Evolutionary conservation across 345 rosid genomes (phyloP).

Genomic region (Corchorus olitorius): DNA sequence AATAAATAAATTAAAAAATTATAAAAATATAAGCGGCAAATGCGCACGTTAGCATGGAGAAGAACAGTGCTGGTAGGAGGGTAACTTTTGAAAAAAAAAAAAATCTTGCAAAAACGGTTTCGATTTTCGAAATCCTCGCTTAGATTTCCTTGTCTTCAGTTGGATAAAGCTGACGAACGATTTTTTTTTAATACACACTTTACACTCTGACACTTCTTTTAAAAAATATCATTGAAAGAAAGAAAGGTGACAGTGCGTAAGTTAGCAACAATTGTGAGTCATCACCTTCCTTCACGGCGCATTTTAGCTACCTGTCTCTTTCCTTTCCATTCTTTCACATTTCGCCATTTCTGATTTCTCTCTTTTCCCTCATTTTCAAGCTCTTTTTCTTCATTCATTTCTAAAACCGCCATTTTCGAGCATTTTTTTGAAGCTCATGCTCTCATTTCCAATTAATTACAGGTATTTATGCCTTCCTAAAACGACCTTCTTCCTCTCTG

Average conservation of each 20-base stretch:
- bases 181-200: background rate
- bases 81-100: too few species aligned
- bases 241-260: background rate
- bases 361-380: background rate
- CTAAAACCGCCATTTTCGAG: background rate
- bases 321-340: background rate
- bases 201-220: too few species aligned
- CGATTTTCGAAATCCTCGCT: conserved; percentile 29
- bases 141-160: conserved; percentile 23
- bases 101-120: conserved; percentile 8
- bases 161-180: background rate
- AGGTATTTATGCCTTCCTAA: background rate
- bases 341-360: background rate
- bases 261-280: background rate
- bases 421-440: conserved; percentile 6
- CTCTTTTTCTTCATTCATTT: background rate
- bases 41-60: conserved; percentile 16
- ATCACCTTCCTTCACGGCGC: conserved; percentile 17
- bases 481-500: background rate
- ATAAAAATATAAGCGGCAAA: background rate
- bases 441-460: background rate
- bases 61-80: too few species aligned
- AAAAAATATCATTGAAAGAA: background rate
- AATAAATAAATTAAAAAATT: background rate
- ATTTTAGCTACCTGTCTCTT: conserved; percentile 24